Conservation (phyloP, 75 land plant genomes). For the Cunninghamia lanceolata region DNA sequence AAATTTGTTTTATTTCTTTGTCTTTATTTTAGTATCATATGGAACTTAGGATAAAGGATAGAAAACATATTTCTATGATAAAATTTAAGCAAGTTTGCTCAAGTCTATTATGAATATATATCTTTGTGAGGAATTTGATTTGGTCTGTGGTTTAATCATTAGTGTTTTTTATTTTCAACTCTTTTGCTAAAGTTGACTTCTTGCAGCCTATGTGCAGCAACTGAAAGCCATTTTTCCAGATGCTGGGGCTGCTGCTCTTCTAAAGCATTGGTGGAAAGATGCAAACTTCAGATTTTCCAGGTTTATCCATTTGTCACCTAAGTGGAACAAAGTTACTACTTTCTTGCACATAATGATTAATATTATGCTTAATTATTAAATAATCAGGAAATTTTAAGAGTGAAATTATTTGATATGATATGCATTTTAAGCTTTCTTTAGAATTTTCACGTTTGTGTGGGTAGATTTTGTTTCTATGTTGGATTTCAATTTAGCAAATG, state of each 20-base stretch:
- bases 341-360: not conserved
- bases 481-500: not conserved
- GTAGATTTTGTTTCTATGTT: not conserved
- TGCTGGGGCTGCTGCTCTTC: slow-evolving; percentile 93
- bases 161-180: not conserved
- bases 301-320: slow-evolving; percentile 24
- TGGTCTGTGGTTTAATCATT: not conserved
- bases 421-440: not conserved
- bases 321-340: not conserved
- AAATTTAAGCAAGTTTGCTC: not conserved
- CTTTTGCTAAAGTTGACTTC: slow-evolving; percentile 17
- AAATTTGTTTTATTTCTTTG: not conserved
- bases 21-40: not conserved
- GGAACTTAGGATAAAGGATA: not conserved
- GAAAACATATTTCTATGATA: not conserved
- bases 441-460: not conserved
- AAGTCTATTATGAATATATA: not conserved
- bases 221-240: slow-evolving; percentile 95
- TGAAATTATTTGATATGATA: not conserved
- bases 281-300: slow-evolving; percentile 80
- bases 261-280: slow-evolving; percentile 87
- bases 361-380: not conserved
- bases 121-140: not conserved
- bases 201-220: slow-evolving; percentile 49
- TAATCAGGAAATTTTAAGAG: not conserved